Conservation (phyloP, 257 asterid genomes). For the Leonotis leonurus region DNA sequence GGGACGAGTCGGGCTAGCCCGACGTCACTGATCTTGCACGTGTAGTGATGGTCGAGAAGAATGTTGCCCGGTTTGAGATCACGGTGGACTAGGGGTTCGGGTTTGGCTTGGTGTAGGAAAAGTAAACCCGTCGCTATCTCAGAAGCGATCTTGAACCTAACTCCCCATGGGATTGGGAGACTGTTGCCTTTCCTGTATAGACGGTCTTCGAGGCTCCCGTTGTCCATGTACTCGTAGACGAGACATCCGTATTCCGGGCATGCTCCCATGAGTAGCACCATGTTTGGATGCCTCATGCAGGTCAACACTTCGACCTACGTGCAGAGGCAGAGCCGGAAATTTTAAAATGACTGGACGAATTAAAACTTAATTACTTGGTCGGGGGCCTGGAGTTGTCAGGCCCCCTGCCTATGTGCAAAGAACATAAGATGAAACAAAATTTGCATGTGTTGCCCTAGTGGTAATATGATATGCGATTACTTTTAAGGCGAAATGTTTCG, state of each 20-base stretch:
- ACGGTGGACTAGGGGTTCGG: slow-evolving; percentile 78
- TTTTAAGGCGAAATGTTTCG: too few relatives aligned
- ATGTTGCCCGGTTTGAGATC: slow-evolving; percentile 83
- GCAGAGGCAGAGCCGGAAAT: too few relatives aligned
- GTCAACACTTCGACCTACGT: slow-evolving; percentile 64
- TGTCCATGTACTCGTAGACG: slow-evolving; percentile 74
- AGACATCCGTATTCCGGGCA: slow-evolving; percentile 81
- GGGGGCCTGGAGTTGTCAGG: too few relatives aligned
- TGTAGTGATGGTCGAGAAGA: slow-evolving; percentile 50
- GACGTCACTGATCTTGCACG: slow-evolving; percentile 78
- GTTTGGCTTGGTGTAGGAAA: slow-evolving; percentile 79
- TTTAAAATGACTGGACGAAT: too few relatives aligned
- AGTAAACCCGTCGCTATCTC: slow-evolving; percentile 69
- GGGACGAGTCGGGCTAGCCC: slow-evolving; percentile 78
- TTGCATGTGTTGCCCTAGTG: too few relatives aligned
- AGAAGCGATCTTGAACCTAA: slow-evolving; percentile 61
- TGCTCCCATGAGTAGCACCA: slow-evolving; percentile 79
- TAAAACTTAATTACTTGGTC: too few relatives aligned
- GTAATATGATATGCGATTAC: too few relatives aligned
- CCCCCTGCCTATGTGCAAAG: accelerated
- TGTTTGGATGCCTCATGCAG: slow-evolving; percentile 71
- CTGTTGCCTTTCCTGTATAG: slow-evolving; percentile 59
- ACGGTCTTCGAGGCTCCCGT: slow-evolving; percentile 77
- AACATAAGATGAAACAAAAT: not conserved
- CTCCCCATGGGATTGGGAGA: slow-evolving; percentile 66